Evolutionary conservation across 176 grass and related monocot species (phyloP).

Genomic region (Aegilops bicornis): DNA sequence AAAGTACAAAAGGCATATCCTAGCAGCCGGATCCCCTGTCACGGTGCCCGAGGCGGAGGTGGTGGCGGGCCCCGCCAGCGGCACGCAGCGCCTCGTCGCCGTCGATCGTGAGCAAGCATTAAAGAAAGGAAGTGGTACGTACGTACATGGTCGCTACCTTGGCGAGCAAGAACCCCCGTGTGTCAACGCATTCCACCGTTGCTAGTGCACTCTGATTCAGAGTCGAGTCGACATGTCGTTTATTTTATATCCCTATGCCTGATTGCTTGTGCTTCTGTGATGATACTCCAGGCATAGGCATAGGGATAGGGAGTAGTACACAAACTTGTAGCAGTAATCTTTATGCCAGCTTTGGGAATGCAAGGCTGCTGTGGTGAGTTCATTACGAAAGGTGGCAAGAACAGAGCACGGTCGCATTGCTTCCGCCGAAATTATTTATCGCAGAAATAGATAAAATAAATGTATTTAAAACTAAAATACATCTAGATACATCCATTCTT

Average conservation of each 20-base stretch:
- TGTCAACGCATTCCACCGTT: neutral
- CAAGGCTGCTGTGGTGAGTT: neutral
- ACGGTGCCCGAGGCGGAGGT: neutral
- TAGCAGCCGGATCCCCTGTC: neutral
- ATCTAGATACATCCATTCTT: too few relatives aligned
- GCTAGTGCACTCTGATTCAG: neutral
- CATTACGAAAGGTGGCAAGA: too few relatives aligned
- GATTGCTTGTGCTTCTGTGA: neutral
- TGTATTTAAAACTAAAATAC: too few relatives aligned
- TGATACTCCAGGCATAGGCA: neutral
- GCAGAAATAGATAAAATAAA: too few relatives aligned
- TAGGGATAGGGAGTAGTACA: neutral
- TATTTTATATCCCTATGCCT: neutral
- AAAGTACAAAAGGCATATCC: neutral
- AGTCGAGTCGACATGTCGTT: neutral
- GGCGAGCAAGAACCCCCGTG: neutral
- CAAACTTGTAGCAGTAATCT: neutral
- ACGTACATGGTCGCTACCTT: neutral
- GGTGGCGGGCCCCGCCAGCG: neutral
- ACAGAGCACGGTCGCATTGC: neutral
- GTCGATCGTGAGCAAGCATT: neutral
- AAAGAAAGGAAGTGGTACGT: neutral
- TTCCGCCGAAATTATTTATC: neutral
- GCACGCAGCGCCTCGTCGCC: slow-evolving; percentile 14
- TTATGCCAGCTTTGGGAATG: neutral